Percentiles rank a stretch among this genome's conserved stretches.
Evolutionary conservation across 2,329 filamentous ascomycete species (phyloP).

Genomic region (Anisogramma anomala): DNA sequence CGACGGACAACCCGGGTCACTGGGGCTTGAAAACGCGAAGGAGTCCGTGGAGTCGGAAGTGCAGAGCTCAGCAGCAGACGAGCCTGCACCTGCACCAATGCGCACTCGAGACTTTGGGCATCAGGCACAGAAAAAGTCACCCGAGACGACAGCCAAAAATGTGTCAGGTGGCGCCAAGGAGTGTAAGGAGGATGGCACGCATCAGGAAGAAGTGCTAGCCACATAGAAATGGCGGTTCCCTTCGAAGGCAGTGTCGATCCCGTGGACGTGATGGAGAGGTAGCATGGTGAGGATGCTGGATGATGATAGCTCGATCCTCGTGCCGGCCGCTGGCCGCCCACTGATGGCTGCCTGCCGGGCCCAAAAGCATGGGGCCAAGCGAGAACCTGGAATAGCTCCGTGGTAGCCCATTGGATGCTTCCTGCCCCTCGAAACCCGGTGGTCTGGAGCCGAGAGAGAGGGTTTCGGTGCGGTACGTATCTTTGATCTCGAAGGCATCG

Average conservation of each 20-base stretch:
- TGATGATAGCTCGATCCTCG: neutral
- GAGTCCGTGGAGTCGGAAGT: neutral
- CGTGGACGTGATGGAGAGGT: neutral
- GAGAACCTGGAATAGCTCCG: neutral
- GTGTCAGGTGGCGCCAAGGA: neutral
- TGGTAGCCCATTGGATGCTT: slow-evolving; percentile 8
- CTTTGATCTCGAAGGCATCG: neutral
- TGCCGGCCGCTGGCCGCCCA: neutral
- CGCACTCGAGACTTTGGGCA: slow-evolving; percentile 9
- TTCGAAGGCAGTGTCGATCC: neutral
- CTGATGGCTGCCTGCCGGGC: slow-evolving; percentile 2
- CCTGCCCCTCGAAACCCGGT: neutral
- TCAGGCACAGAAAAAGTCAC: slow-evolving; percentile 14
- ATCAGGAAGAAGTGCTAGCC: slow-evolving; percentile 1
- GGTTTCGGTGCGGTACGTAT: neutral
- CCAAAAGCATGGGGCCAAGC: neutral
- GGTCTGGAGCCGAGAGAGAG: slow-evolving; percentile 1
- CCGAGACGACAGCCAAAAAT: slow-evolving; percentile 1
- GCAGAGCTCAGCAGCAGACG: slow-evolving; percentile 1
- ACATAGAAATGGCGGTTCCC: neutral
- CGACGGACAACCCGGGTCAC: neutral
- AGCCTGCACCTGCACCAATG: slow-evolving; percentile 14
- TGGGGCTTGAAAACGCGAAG: slow-evolving; percentile 1
- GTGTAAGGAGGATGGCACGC: neutral
- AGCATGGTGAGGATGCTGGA: neutral